phyloP scores from a whole-genome alignment of 345 rosid genomes.

The Syzygium jambos region DNA sequence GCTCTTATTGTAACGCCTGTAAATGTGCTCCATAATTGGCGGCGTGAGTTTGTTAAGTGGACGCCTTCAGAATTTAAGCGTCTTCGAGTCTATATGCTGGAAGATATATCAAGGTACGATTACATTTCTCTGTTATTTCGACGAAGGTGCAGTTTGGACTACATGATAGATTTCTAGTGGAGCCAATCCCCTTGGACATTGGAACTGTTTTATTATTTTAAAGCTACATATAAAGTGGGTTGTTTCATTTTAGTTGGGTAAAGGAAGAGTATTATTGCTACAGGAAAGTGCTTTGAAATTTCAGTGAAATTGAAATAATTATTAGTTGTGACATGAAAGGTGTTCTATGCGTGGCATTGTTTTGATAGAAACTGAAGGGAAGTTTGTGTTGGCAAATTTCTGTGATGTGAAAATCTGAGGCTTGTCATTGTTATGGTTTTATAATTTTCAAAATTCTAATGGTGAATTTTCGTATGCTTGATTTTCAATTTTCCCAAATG shows the following conservation, averaged over 20 bases:
- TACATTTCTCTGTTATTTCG: not conserved
- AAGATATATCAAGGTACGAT: slow-evolving; percentile 80
- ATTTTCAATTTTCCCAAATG: not conserved
- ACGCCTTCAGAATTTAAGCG: slow-evolving; percentile 84
- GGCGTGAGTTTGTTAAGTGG: slow-evolving; percentile 92
- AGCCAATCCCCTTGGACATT: not conserved
- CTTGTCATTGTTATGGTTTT: not conserved
- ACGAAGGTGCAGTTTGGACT: not conserved
- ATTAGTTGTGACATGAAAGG: not conserved
- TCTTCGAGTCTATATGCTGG: slow-evolving; percentile 87
- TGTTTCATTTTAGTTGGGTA: not conserved
- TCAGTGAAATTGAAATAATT: not conserved
- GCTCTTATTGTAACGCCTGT: slow-evolving; percentile 95
- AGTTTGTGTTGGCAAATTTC: not conserved
- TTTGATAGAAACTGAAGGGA: not conserved
- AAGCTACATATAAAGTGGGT: not conserved
- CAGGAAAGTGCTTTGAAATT: not conserved
- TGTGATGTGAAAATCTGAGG: not conserved
- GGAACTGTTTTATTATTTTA: not conserved
- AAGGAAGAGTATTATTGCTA: not conserved
- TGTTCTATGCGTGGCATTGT: not conserved
- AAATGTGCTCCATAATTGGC: slow-evolving; percentile 99
- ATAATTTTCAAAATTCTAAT: not conserved
- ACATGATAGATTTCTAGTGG: not conserved
- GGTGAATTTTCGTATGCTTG: not conserved